Conservation (phyloP, 306 rosid genomes). For the Gastrolobium bilobum region DNA sequence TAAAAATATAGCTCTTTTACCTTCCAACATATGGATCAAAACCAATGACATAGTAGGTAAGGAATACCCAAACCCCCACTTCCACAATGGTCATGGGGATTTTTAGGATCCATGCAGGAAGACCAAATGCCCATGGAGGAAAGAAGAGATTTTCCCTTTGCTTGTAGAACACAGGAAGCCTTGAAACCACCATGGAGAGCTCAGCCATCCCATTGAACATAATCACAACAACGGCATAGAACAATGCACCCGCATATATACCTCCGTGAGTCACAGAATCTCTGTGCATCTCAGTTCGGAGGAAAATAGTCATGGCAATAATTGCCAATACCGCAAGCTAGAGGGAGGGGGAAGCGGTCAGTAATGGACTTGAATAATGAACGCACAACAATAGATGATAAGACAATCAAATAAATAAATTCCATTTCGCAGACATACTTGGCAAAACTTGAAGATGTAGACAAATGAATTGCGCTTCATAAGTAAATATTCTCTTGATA, state of each 20-base stretch:
- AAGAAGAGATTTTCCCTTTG: constrained; percentile 70
- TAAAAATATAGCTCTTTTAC: constrained; percentile 8
- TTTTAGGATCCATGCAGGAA: constrained; percentile 70
- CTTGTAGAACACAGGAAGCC: constrained; percentile 68
- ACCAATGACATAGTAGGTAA: constrained; percentile 73
- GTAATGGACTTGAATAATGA: constrained; percentile 13
- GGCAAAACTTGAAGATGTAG: constrained; percentile 64
- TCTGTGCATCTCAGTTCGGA: not conserved
- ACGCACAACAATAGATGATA: not conserved
- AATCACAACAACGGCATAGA: constrained; percentile 61
- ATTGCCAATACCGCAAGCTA: constrained; percentile 51
- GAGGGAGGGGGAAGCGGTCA: not conserved
- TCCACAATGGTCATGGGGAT: constrained; percentile 66
- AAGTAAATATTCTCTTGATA: too few relatives aligned
- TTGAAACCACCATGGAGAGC: constrained; percentile 57
- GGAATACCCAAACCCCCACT: constrained; percentile 63
- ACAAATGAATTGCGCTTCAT: constrained; percentile 57
- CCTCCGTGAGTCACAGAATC: constrained; percentile 56
- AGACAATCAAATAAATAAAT: constrained; percentile 56
- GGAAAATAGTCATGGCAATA: constrained; percentile 54
- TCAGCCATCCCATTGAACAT: constrained; percentile 80
- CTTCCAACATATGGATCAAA: constrained; percentile 63
- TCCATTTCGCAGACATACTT: constrained; percentile 55
- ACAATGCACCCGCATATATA: constrained; percentile 64
- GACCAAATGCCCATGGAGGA: constrained; percentile 73